Evolutionary conservation across 208 protist genomes (phyloP), one percentile per base, ranked within the genome.

Genomic region (Polymyxa betae): DNA sequence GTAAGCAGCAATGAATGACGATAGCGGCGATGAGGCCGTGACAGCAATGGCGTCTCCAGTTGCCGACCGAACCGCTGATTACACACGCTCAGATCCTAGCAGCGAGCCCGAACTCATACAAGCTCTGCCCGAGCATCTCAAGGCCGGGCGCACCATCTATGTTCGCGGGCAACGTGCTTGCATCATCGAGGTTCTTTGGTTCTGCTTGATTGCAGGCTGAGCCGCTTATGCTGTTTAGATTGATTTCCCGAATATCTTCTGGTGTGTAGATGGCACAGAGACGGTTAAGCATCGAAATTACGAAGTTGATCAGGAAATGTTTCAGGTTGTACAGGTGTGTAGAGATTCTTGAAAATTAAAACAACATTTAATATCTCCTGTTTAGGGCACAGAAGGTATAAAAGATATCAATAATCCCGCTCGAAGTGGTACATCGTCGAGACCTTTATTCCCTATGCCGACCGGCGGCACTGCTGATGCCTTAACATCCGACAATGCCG

Each of bases 211-310:
- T 60, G 49, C 12, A 29, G 24, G 24, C 49, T 60, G 5, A 5
- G 49, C 5, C 49, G 5, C 49, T 24, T 60, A 60, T 24, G 24
- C 49, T 29, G 24, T n/a, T 60, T 60, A 60, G 72, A 82, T 82
- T 5, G 72, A 82, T 43, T 82, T 40, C n/a, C 72, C 72, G n/a
- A 82, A 82, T 43, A 43, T 82, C 12, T 82, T 82, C 72, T 82
- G 72, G 72, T 82, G 72, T 82, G 10, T 82, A 20, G 72, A 82
- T 43, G n/a, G n/a, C 72, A 20, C 16, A 5, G 72, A 82, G 40
- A 35, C 5, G 5, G n/a, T 82, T 43, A 82, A 82, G 72, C 72
- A 82, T n/a, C 72, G 72, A 5, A 82, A 82, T 43, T 82, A 40
- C 35, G 72, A 82, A 20, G 40, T 82, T 20, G 72, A 82, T 43